Base-by-base conservation (phyloP, 768 basidiomycete genomes). In the Pisolithus marmoratus region DNA sequence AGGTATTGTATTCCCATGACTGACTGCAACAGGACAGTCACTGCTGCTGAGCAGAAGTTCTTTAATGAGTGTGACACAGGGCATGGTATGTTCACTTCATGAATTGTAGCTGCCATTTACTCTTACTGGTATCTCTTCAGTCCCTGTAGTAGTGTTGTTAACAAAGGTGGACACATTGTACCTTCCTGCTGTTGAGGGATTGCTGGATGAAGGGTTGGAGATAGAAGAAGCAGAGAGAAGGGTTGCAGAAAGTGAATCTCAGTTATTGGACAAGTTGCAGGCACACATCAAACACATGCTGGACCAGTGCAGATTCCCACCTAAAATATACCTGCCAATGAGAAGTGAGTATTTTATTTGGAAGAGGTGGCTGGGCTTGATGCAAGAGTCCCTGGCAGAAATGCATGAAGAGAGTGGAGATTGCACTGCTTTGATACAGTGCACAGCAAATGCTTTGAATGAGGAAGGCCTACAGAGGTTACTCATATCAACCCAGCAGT, bases 1-100 rank as follows among this genome's bases (percentile, higher is more conserved):
- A 75, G 74, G 74, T 75, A 68, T 49, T 75, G 74, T 50, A 63
- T 75, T 46, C 57, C 58, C 2, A 63, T 66, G 47, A 56, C 68
- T 50, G 56, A 58, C 3, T 27, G 36, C 38, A 45, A 48, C 24
- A 53, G 73, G 19, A 58, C 66, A 8, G 50, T 71, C 17, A 48
- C 64, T 7, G 55, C 56, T 34, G 56, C 57, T 1, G 73, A 74
- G 36, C 45, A 56, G 36, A 58, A 59, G 15, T 69, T 69, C 27
- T 72, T 74, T 53, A 54, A 65, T 17, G 55, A 64, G 31, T 54
- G 51, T 48, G 45, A 54, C 2, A 54, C 62, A 12, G 51, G 54
- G 38, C 41, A 5, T 26, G 46, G 56, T 61, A 17, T 45, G 51
- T 5, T 8, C 5, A 6, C 14, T 38, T 12, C 8, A 27, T 4